These are phyloP conservation scores for Metarhizium brunneum DNA, from an alignment of 2,329 filamentous ascomycete species.

Conservation along the genomic window DNA sequence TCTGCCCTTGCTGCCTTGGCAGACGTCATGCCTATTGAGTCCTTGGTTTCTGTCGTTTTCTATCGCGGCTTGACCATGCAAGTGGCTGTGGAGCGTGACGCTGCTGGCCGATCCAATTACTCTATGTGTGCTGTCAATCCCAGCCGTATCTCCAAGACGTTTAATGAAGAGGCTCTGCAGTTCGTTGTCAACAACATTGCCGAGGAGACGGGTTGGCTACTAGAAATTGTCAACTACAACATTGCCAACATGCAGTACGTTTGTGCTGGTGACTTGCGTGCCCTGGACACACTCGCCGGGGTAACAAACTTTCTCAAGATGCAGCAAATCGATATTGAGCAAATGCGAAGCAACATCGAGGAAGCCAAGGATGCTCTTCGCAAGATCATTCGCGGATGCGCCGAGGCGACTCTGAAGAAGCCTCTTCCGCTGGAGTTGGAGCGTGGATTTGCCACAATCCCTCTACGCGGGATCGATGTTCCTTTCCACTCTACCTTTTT, in stretches of 20 bases:
- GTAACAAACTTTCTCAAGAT: conserved; percentile 93
- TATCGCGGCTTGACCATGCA: conserved; percentile 99
- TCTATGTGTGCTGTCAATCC: conserved; percentile 99
- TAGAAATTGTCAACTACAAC: conserved; percentile 98
- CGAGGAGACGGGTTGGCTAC: conserved; percentile 86
- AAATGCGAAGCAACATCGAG: conserved; percentile 81
- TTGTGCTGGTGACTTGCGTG: conserved; percentile 60
- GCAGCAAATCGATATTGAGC: conserved; percentile 94
- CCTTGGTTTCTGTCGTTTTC: conserved; percentile 95
- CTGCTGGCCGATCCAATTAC: conserved; percentile 89
- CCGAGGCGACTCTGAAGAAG: conserved; percentile 81
- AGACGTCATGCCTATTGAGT: conserved; percentile 99
- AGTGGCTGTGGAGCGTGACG: conserved; percentile 95
- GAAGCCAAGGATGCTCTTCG: conserved; percentile 84
- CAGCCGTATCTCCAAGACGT: conserved; percentile 94
- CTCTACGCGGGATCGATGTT: conserved; percentile 93
- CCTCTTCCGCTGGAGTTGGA: conserved; percentile 80
- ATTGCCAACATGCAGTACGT: conserved; percentile 70
- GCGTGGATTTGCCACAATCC: conserved; percentile 94
- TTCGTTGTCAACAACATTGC: conserved; percentile 95
- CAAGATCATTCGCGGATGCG: conserved; percentile 83
- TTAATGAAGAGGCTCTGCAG: conserved; percentile 94
- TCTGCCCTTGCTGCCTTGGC: conserved; percentile 91
- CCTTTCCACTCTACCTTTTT: conserved; percentile 99
- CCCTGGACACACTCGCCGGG: conserved; percentile 63